Evolutionary conservation across 202 grass and related monocot species (phyloP).

Genomic region (Setaria viridis): DNA sequence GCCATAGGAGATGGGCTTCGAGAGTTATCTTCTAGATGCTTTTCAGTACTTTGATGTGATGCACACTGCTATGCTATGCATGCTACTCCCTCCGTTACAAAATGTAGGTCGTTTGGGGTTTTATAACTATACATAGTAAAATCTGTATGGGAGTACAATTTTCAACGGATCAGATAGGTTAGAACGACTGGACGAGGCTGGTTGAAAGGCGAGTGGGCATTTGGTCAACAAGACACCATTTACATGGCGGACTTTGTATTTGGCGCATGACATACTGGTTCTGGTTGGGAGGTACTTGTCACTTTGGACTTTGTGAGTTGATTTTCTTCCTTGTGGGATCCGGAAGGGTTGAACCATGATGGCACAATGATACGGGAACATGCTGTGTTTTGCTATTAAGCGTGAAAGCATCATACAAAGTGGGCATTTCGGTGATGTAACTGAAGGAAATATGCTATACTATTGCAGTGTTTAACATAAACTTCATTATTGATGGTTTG

Average conservation of each 20-base stretch:
- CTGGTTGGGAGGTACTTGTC: slow-evolving; percentile 8
- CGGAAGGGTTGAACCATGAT: neutral
- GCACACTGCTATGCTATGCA: neutral
- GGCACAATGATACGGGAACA: too few relatives aligned
- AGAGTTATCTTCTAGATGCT: neutral
- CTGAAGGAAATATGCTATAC: neutral
- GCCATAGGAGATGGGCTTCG: neutral
- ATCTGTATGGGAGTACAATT: neutral
- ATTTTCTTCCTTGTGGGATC: neutral
- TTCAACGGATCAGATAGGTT: neutral
- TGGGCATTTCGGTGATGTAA: too few relatives aligned
- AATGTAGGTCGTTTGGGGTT: too few relatives aligned
- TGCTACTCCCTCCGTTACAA: too few relatives aligned
- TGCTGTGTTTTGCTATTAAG: neutral
- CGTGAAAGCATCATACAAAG: neutral
- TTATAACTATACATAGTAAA: too few relatives aligned
- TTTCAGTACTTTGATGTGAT: neutral
- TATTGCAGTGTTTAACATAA: too few relatives aligned
- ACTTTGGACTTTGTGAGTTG: neutral
- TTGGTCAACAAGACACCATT: neutral
- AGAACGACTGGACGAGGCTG: neutral
- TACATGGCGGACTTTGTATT: neutral
- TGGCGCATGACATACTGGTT: neutral
- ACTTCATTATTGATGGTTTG: neutral
- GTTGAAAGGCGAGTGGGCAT: neutral